phyloP scores from a whole-genome alignment of 225 moss, liverwort and hornwort species.

The Climacium dendroides region DNA sequence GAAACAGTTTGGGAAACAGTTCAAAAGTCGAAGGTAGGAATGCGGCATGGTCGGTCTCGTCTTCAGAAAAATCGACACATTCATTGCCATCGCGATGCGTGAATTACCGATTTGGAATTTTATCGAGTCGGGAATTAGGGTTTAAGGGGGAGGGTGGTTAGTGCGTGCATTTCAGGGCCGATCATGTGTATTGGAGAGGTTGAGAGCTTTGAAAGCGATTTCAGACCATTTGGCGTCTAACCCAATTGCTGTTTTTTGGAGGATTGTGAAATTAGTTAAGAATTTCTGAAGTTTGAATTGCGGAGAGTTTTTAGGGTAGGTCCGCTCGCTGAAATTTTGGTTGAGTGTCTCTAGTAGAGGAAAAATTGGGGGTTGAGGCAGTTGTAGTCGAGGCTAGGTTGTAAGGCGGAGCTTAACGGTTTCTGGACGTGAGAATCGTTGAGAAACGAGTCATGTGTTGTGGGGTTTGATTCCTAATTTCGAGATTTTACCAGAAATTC shows the following conservation, averaged over 20 bases:
- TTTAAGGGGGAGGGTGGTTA: not conserved
- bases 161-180: not conserved
- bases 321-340: not conserved
- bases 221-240: not conserved
- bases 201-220: not conserved
- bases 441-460: too few relatives aligned
- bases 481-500: not conserved
- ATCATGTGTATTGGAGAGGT: not conserved
- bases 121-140: not conserved
- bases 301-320: not conserved
- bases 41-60: not conserved
- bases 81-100: not conserved
- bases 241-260: not conserved
- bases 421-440: not conserved
- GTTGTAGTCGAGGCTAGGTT: not conserved
- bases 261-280: not conserved
- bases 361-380: not conserved
- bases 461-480: not conserved
- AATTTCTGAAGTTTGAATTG: not conserved
- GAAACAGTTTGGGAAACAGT: not conserved
- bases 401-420: not conserved
- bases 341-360: not conserved
- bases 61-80: not conserved
- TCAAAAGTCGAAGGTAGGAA: too few relatives aligned
- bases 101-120: not conserved